Conservation (phyloP, 305 asterid genomes). For the Vinca major region DNA sequence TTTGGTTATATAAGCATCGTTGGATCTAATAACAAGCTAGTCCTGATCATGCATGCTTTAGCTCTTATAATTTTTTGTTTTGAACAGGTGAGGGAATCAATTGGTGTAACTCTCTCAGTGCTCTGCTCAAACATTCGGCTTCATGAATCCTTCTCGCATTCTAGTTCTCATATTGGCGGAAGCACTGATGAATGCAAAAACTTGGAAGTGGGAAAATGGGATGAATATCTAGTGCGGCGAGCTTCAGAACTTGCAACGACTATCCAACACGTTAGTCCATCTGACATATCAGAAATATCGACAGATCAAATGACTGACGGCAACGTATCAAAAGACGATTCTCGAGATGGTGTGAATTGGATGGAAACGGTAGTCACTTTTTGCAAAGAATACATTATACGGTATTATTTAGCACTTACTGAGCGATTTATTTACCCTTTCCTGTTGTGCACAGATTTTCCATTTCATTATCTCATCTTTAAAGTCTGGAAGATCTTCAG, state of each 20-base stretch:
- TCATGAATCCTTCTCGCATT: slow-evolving; percentile 36
- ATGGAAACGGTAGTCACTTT: slow-evolving; percentile 88
- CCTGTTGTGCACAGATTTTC: slow-evolving; percentile 58
- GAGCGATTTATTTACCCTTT: slow-evolving; percentile 10
- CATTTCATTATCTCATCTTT: slow-evolving; percentile 85
- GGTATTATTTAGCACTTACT: slow-evolving; percentile 5
- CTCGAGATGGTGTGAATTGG: slow-evolving; percentile 86
- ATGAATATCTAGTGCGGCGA: slow-evolving; percentile 46
- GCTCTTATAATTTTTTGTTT: slow-evolving; percentile 10
- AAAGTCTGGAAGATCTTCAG: slow-evolving; percentile 96
- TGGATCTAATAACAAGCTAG: slow-evolving; percentile 18
- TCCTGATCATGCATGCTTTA: background rate
- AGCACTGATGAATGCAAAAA: slow-evolving; percentile 22
- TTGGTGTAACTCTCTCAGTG: slow-evolving; percentile 83
- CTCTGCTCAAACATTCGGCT: slow-evolving; percentile 90
- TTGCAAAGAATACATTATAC: slow-evolving; percentile 12
- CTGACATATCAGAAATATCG: slow-evolving; percentile 45
- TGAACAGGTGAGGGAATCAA: slow-evolving; percentile 91
- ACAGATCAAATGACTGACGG: slow-evolving; percentile 33
- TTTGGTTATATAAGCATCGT: slow-evolving; percentile 16
- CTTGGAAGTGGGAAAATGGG: slow-evolving; percentile 49
- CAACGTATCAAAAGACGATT: slow-evolving; percentile 46
- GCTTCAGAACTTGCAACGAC: slow-evolving; percentile 66
- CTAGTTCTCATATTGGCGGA: slow-evolving; percentile 31
- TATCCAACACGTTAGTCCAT: slow-evolving; percentile 56